Conservation (phyloP, 2,329 filamentous ascomycete genomes). For the Xylaria polymorpha region DNA sequence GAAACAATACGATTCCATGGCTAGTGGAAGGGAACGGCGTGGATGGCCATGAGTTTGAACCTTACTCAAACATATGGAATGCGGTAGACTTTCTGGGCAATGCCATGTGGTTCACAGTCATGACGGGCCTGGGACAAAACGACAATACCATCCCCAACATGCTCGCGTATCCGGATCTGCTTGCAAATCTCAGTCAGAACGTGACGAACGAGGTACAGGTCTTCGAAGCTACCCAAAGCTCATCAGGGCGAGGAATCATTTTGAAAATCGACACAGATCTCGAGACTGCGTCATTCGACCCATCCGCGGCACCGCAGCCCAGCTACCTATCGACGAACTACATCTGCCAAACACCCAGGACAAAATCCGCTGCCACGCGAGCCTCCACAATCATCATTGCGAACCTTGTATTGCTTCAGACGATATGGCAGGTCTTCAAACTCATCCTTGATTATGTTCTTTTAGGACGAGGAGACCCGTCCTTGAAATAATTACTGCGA, state of each 20-base stretch:
- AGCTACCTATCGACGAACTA: constrained; percentile 33
- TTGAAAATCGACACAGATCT: not conserved
- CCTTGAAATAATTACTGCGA: constrained; percentile 6
- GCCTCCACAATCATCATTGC: constrained; percentile 35
- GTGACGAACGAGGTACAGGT: constrained; percentile 35
- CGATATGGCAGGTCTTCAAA: constrained; percentile 36
- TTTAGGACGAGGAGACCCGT: constrained; percentile 7
- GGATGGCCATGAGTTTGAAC: constrained; percentile 7
- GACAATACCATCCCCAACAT: constrained; percentile 32
- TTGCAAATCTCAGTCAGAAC: constrained; percentile 36
- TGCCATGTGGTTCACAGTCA: constrained; percentile 36
- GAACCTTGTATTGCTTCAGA: constrained; percentile 37
- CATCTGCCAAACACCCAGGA: constrained; percentile 27
- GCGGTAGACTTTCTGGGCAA: constrained; percentile 30
- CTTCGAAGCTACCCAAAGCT: constrained; percentile 8
- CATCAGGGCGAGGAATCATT: not conserved
- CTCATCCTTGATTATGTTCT: constrained; percentile 26
- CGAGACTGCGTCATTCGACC: constrained; percentile 23
- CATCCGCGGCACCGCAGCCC: constrained; percentile 16
- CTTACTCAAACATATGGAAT: constrained; percentile 32
- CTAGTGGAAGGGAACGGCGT: constrained; percentile 11
- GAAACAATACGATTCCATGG: constrained; percentile 18
- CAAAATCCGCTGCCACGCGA: constrained; percentile 32
- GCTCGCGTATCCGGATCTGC: constrained; percentile 35
- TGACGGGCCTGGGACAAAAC: constrained; percentile 38